phyloP scores from a whole-genome alignment of 2,329 filamentous ascomycete genomes.

The Ascochyta clinopodiicola region DNA sequence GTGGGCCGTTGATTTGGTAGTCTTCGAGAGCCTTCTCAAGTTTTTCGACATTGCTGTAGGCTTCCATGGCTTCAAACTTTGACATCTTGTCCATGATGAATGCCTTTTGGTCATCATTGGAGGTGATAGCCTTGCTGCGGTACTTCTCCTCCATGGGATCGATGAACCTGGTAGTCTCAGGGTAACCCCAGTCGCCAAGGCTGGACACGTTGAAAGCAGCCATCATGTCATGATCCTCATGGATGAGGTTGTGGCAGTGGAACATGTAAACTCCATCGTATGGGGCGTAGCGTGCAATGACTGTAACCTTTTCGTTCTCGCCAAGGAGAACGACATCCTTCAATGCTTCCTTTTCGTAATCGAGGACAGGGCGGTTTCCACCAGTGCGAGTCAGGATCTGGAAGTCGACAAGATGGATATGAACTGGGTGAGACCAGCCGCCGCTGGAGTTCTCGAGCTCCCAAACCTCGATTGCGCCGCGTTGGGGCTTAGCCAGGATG shows the following conservation, averaged over 20 bases:
- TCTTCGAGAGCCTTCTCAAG: constrained; percentile 36
- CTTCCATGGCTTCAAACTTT: constrained; percentile 37
- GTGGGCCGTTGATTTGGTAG: constrained; percentile 34
- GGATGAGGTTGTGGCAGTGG: constrained; percentile 55
- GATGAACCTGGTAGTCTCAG: constrained; percentile 43
- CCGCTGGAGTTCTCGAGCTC: constrained; percentile 56
- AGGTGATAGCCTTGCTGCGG: constrained; percentile 31
- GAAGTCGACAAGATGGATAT: constrained; percentile 67
- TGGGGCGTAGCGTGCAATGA: constrained; percentile 42
- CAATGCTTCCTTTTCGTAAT: constrained; percentile 62
- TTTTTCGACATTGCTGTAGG: constrained; percentile 34
- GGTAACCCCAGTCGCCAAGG: constrained; percentile 42
- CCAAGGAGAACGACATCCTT: constrained; percentile 66
- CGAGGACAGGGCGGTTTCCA: constrained; percentile 51
- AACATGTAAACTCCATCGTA: constrained; percentile 61
- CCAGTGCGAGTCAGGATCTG: constrained; percentile 59
- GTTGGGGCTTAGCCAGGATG: constrained; percentile 44
- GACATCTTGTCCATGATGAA: constrained; percentile 32
- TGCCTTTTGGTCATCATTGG: constrained; percentile 28
- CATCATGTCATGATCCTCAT: constrained; percentile 57
- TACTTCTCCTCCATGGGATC: constrained; percentile 44
- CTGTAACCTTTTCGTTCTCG: constrained; percentile 51
- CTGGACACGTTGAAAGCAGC: constrained; percentile 53
- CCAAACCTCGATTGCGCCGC: constrained; percentile 48
- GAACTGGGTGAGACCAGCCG: constrained; percentile 61